A percentile compares a stretch with the other conserved stretches of the same genome.
These are phyloP conservation scores for Dictyophora rubrovolvata DNA, from an alignment of 768 basidiomycete species.

Conservation along the genomic window DNA sequence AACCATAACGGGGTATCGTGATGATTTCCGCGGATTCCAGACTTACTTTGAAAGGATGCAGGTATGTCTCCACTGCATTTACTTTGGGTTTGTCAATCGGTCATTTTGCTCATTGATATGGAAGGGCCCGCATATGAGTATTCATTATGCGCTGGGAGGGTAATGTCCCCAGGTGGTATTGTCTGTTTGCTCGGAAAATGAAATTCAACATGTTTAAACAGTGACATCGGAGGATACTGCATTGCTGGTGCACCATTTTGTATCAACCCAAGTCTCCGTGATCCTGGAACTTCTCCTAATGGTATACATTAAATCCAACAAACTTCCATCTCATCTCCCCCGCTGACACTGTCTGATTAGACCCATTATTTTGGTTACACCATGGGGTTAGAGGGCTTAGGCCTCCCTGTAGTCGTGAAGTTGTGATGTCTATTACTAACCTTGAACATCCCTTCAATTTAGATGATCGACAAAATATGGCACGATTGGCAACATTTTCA, in stretches of 20 bases:
- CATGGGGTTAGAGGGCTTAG: conserved; percentile 20
- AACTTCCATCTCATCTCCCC: no score
- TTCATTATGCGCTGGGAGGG: conserved; percentile 26
- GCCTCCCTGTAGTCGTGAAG: neutral
- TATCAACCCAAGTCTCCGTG: conserved; percentile 13
- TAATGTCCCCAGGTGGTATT: conserved; percentile 1
- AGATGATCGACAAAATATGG: conserved; percentile 31
- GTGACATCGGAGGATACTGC: conserved; percentile 22
- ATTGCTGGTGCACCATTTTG: conserved; percentile 16
- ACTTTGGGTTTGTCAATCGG: no score
- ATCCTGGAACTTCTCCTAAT: conserved; percentile 24
- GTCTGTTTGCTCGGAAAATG: no score
- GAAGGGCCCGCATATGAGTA: conserved; percentile 24
- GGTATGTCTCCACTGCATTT: conserved; percentile 11
- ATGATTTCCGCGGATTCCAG: conserved; percentile 25
- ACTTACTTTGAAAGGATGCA: conserved; percentile 19
- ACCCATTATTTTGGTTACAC: conserved; percentile 27
- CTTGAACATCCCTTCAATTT: neutral
- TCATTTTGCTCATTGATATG: neutral
- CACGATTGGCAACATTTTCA: conserved; percentile 25
- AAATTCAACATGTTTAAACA: conserved; percentile 1
- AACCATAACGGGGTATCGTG: conserved; percentile 19
- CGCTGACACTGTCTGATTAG: conserved; percentile 11
- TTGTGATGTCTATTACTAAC: neutral
- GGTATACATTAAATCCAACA: conserved; percentile 13